These are phyloP conservation scores for Dryadomyces sulphureus DNA, from an alignment of 2,329 filamentous ascomycete species.

Conservation along the genomic window DNA sequence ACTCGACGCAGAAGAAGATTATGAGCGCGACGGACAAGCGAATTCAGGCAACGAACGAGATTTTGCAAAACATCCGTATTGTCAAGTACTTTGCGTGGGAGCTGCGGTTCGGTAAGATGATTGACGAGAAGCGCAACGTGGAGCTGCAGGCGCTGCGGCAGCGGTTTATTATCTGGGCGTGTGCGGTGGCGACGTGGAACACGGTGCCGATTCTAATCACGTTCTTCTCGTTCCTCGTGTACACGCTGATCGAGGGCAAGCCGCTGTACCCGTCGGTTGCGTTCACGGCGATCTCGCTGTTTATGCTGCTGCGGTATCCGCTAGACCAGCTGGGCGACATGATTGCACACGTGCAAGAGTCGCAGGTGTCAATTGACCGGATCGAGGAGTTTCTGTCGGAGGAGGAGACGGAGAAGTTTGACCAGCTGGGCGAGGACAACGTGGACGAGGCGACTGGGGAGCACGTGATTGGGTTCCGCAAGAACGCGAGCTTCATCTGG, in stretches of 20 bases:
- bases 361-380: slow-evolving; percentile 91
- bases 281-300: slow-evolving; percentile 91
- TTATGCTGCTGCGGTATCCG: slow-evolving; percentile 83
- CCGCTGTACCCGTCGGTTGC: slow-evolving; percentile 81
- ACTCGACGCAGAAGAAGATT: slow-evolving; percentile 75
- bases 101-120: slow-evolving; percentile 68
- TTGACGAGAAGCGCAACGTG: slow-evolving; percentile 71
- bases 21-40: slow-evolving; percentile 87
- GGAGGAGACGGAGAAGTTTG: slow-evolving; percentile 91
- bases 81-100: slow-evolving; percentile 99
- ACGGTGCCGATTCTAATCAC: slow-evolving; percentile 90
- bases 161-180: slow-evolving; percentile 82
- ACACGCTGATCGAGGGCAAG: slow-evolving; percentile 81
- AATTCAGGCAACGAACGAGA: slow-evolving; percentile 92
- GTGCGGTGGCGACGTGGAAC: slow-evolving; percentile 90
- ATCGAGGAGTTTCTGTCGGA: slow-evolving; percentile 89
- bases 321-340: slow-evolving; percentile 95
- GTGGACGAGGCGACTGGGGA: slow-evolving; percentile 54
- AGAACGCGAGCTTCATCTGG: slow-evolving; percentile 74
- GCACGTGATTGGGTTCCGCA: slow-evolving; percentile 67
- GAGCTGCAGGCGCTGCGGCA: slow-evolving; percentile 68
- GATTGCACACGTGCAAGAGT: slow-evolving; percentile 95
- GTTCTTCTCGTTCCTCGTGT: slow-evolving; percentile 89
- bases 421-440: slow-evolving; percentile 60
- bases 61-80: slow-evolving; percentile 92